Conservation (phyloP, 768 basidiomycete genomes). For the Boletus bicolor region DNA sequence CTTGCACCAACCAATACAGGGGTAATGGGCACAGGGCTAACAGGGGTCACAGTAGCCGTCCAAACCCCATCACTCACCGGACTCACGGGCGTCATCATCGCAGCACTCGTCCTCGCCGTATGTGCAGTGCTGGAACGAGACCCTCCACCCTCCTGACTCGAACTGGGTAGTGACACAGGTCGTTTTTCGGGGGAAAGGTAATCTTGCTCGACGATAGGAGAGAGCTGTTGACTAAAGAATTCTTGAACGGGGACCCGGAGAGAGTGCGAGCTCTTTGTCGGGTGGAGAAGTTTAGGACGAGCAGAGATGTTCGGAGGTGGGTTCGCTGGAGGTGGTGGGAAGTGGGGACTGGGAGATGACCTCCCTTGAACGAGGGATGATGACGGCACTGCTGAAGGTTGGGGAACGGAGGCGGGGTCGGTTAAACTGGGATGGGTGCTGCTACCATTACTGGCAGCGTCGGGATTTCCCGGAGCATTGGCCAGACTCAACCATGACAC, state of each 20-base stretch:
- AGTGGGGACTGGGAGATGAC: conserved; percentile 31
- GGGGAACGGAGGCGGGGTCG: background rate
- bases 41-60: conserved; percentile 28
- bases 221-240: conserved; percentile 42
- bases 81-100: conserved; percentile 27
- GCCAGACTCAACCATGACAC: conserved; percentile 37
- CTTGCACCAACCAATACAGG: conserved; percentile 21
- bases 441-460: conserved; percentile 2
- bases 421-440: conserved; percentile 2
- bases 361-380: conserved; percentile 14
- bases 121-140: conserved; percentile 25
- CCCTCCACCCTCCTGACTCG: conserved; percentile 25
- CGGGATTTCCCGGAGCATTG: conserved; percentile 8
- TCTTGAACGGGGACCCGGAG: conserved; percentile 38
- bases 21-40: conserved; percentile 28
- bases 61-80: conserved; percentile 15
- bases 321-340: conserved; percentile 33
- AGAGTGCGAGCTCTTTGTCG: conserved; percentile 40
- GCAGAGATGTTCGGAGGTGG: conserved; percentile 27
- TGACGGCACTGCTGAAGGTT: conserved; percentile 5
- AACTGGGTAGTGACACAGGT: conserved; percentile 33
- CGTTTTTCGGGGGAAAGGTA: conserved; percentile 52
- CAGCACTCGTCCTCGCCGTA: conserved; percentile 35
- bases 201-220: conserved; percentile 65
- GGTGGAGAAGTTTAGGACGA: conserved; percentile 32